A percentile compares a stretch with the other conserved stretches of the same genome.
These are phyloP conservation scores for Arabidopsis arenosa DNA, from an alignment of 345 rosid genomes.

Conservation along the genomic window DNA sequence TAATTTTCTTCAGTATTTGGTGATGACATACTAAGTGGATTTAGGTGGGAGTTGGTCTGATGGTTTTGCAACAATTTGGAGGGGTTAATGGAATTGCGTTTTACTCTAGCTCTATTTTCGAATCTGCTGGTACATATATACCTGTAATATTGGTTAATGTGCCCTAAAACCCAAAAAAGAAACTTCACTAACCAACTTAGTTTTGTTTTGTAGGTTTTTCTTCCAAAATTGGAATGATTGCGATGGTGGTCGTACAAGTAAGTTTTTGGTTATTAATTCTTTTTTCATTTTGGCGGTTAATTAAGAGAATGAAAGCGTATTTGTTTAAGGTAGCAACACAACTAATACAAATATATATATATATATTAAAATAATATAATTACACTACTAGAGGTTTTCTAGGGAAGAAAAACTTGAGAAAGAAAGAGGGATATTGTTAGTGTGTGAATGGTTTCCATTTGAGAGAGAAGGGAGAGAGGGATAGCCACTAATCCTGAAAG, in stretches of 20 bases:
- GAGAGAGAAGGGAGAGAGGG: too few species aligned
- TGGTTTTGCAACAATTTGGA: slow-evolving; percentile 85
- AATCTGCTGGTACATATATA: slow-evolving; percentile 53
- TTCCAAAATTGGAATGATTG: slow-evolving; percentile 67
- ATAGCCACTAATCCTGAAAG: too few species aligned
- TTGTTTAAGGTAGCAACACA: not conserved
- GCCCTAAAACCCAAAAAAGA: too few species aligned
- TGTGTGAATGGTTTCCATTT: too few species aligned
- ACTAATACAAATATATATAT: too few species aligned
- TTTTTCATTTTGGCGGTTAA: not conserved
- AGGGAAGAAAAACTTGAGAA: too few species aligned
- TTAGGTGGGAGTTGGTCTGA: slow-evolving; percentile 74
- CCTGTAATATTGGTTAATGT: not conserved
- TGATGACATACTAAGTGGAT: slow-evolving; percentile 13
- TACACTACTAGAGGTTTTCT: too few species aligned
- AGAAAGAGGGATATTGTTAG: too few species aligned
- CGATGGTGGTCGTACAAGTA: slow-evolving; percentile 83
- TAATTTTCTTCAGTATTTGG: slow-evolving; percentile 1
- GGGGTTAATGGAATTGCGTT: slow-evolving; percentile 66
- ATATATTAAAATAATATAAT: too few species aligned
- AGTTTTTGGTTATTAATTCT: not conserved
- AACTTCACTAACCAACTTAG: not conserved
- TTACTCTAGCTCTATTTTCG: slow-evolving; percentile 59
- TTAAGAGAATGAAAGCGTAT: not conserved
- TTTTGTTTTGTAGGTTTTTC: slow-evolving; percentile 61